Percentiles rank a stretch among this genome's conserved stretches.
These are phyloP conservation scores for Sclerotinia glacialis DNA, from an alignment of 2,329 filamentous ascomycete genomes.

Conservation along the genomic window DNA sequence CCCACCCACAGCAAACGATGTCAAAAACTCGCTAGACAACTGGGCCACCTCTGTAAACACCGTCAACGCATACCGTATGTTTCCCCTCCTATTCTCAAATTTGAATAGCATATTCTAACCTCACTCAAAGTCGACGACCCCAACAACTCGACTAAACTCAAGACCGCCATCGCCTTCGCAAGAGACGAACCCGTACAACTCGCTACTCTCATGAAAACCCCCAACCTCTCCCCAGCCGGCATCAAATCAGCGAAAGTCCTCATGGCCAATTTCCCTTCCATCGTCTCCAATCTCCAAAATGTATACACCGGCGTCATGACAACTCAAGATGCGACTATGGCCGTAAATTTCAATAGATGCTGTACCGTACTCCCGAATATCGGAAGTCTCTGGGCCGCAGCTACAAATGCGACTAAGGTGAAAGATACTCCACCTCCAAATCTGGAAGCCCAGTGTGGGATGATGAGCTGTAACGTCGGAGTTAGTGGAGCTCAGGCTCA, in stretches of 20 bases:
- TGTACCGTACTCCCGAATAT: conserved; percentile 28
- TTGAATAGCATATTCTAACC: background rate
- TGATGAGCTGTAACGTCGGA: conserved; percentile 26
- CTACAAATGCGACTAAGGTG: conserved; percentile 23
- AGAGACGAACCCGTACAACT: conserved; percentile 29
- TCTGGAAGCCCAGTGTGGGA: conserved; percentile 25
- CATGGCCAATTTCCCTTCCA: conserved; percentile 29
- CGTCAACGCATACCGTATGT: conserved; percentile 27
- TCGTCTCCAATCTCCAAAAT: conserved; percentile 26
- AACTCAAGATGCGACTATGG: conserved; percentile 25
- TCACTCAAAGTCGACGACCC: conserved; percentile 14
- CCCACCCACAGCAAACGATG: conserved; percentile 25
- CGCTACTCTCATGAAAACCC: conserved; percentile 26
- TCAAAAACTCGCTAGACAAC: conserved; percentile 27
- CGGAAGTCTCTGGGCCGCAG: conserved; percentile 23
- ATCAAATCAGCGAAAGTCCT: conserved; percentile 26
- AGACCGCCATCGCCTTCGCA: conserved; percentile 25
- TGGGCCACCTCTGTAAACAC: conserved; percentile 27
- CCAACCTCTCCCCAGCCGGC: conserved; percentile 21
- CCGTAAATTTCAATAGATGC: conserved; percentile 28
- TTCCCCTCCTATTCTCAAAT: too few species aligned
- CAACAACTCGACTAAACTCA: conserved; percentile 23
- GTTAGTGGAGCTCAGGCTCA: conserved; percentile 21
- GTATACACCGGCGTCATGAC: conserved; percentile 26
- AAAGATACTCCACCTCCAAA: conserved; percentile 18